phyloP scores from a whole-genome alignment of 2,329 filamentous ascomycete genomes.

The Cladobotryum protrusum region DNA sequence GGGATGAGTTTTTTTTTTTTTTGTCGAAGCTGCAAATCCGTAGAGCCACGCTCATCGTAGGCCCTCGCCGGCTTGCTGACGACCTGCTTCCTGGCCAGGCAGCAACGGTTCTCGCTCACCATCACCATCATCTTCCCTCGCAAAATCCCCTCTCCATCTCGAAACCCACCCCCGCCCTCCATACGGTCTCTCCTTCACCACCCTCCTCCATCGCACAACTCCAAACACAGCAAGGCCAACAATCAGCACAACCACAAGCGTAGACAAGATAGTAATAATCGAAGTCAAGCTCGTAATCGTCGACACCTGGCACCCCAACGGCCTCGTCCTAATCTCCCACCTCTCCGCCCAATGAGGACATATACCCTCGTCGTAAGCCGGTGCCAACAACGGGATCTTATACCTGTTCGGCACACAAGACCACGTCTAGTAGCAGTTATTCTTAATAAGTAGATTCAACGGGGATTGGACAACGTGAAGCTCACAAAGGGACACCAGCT shows the following conservation, averaged over 20 bases:
- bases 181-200: slow-evolving; percentile 16
- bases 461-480: slow-evolving; percentile 3
- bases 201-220: slow-evolving; percentile 17
- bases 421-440: slow-evolving; percentile 34
- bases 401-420: slow-evolving; percentile 48
- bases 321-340: slow-evolving; percentile 32
- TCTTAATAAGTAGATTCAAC: background rate
- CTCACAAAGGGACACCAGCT: slow-evolving; percentile 50
- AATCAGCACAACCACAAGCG: slow-evolving; percentile 21
- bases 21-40: background rate
- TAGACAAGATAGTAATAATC: slow-evolving; percentile 22
- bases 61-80: background rate
- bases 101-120: slow-evolving; percentile 27
- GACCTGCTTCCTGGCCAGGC: slow-evolving; percentile 5
- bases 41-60: background rate
- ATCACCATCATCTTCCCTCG: slow-evolving; percentile 12
- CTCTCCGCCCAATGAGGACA: slow-evolving; percentile 45
- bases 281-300: slow-evolving; percentile 27
- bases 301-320: slow-evolving; percentile 31
- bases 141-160: slow-evolving; percentile 12
- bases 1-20: background rate
- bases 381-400: slow-evolving; percentile 41
- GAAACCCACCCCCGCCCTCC: slow-evolving; percentile 13
- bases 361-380: slow-evolving; percentile 42
- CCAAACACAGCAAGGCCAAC: slow-evolving; percentile 13